Conservation (phyloP, 768 basidiomycete species). For the Hypholoma sublateritium region DNA sequence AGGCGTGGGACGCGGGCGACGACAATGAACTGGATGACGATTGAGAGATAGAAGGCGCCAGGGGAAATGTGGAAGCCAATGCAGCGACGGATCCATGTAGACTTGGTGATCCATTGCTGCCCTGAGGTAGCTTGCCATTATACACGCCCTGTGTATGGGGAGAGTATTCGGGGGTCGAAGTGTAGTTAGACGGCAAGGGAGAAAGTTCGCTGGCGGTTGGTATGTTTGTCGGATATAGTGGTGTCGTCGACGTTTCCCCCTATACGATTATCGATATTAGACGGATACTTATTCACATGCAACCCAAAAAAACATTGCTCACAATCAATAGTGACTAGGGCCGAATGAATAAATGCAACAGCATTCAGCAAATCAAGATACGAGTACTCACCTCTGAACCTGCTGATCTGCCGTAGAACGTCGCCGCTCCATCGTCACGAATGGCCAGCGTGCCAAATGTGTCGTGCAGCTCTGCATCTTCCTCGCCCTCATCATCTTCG, state of each 20-base stretch:
- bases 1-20: conserved; percentile 34
- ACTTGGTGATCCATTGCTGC: conserved; percentile 11
- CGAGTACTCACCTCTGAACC: conserved; percentile 60
- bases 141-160: no score
- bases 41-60: conserved; percentile 32
- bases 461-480: conserved; percentile 58
- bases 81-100: conserved; percentile 15
- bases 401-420: conserved; percentile 72
- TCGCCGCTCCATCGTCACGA: conserved; percentile 66
- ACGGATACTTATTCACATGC: no score
- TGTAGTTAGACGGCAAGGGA: no score
- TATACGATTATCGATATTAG: no score
- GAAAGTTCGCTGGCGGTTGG: no score
- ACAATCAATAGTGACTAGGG: conserved; percentile 57
- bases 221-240: no score
- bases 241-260: conserved; percentile 28
- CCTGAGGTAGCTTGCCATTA: no score
- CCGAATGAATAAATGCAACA: background rate
- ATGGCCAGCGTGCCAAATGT: conserved; percentile 71
- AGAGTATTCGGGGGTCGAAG: no score
- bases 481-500: conserved; percentile 32
- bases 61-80: conserved; percentile 45
- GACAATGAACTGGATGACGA: conserved; percentile 26
- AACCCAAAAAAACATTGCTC: conserved; percentile 21
- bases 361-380: background rate